These are phyloP conservation scores for Sporothrix sp. DNA, from an alignment of 2,329 filamentous ascomycete species.

Conservation along the genomic window DNA sequence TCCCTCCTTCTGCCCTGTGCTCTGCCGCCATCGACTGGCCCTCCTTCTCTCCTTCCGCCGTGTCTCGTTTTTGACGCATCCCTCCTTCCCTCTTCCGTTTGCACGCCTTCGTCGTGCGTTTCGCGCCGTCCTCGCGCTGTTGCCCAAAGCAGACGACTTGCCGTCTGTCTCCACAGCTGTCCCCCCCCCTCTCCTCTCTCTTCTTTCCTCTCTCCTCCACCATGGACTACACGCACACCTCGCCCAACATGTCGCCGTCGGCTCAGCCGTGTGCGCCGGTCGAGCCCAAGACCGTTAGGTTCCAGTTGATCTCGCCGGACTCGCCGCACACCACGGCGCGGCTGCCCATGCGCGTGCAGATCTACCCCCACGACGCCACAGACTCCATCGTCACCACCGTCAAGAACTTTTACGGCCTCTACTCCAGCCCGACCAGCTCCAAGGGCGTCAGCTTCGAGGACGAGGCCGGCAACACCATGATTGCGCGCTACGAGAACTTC, in stretches of 20 bases:
- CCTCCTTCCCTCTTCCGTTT: background rate
- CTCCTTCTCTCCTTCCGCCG: background rate
- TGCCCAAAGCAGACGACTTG: no score
- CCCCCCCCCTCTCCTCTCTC: background rate
- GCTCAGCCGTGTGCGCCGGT: conserved; percentile 27
- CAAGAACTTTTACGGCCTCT: conserved; percentile 97
- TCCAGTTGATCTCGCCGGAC: conserved; percentile 63
- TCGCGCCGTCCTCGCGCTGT: background rate
- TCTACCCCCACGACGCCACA: conserved; percentile 90
- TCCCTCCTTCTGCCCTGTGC: conserved; percentile 10
- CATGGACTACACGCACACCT: conserved; percentile 16
- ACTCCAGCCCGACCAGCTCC: conserved; percentile 59
- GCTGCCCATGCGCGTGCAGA: conserved; percentile 78
- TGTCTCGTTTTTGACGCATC: background rate
- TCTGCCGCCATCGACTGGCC: background rate
- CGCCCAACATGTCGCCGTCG: conserved; percentile 12
- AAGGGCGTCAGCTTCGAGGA: conserved; percentile 94
- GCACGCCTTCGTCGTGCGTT: background rate
- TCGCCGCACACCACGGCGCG: conserved; percentile 61
- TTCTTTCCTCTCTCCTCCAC: background rate
- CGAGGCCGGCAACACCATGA: conserved; percentile 76
- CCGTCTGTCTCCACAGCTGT: background rate
- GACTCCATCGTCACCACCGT: conserved; percentile 97
- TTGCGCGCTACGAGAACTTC: conserved; percentile 94
- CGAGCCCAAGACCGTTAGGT: conserved; percentile 64